phyloP scores from a whole-genome alignment of 225 moss, liverwort and hornwort species.

The Bryum argenteum region DNA sequence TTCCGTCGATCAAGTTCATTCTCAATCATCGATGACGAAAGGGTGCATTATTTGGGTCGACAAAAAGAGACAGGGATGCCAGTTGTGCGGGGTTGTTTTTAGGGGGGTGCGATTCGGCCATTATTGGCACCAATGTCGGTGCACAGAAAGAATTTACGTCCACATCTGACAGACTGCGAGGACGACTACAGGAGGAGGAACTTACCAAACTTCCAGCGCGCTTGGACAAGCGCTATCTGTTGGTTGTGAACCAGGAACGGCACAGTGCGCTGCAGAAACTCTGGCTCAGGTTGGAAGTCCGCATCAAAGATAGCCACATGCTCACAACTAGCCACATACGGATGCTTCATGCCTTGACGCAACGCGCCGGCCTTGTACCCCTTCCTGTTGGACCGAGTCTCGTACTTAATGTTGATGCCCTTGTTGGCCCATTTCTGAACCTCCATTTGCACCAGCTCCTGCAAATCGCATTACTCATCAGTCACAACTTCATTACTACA shows the following conservation, averaged over 20 bases:
- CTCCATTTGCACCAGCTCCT: conserved; percentile 78
- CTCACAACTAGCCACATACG: conserved; percentile 64
- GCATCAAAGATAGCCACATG: conserved; percentile 82
- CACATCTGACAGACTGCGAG: background rate
- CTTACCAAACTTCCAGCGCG: conserved; percentile 83
- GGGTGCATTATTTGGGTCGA: background rate
- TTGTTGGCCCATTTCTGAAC: conserved; percentile 80
- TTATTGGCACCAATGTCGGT: conserved; percentile 1
- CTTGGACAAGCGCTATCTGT: conserved; percentile 74
- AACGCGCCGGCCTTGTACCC: conserved; percentile 81
- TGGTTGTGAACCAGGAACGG: conserved; percentile 68
- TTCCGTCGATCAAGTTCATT: too few species aligned
- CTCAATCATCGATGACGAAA: too few species aligned
- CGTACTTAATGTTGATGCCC: conserved; percentile 83
- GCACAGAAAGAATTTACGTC: background rate
- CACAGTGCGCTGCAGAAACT: conserved; percentile 68
- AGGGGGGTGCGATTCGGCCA: background rate
- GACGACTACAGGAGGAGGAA: background rate
- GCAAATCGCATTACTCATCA: background rate
- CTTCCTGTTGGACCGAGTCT: conserved; percentile 61
- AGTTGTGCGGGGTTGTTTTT: background rate
- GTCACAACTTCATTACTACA: too few species aligned
- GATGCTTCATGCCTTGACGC: conserved; percentile 70
- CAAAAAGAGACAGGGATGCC: background rate
- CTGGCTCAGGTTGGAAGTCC: conserved; percentile 81